These are phyloP conservation scores for Heliamphora pulchella DNA, from an alignment of 179 eudicot genomes.

Conservation along the genomic window DNA sequence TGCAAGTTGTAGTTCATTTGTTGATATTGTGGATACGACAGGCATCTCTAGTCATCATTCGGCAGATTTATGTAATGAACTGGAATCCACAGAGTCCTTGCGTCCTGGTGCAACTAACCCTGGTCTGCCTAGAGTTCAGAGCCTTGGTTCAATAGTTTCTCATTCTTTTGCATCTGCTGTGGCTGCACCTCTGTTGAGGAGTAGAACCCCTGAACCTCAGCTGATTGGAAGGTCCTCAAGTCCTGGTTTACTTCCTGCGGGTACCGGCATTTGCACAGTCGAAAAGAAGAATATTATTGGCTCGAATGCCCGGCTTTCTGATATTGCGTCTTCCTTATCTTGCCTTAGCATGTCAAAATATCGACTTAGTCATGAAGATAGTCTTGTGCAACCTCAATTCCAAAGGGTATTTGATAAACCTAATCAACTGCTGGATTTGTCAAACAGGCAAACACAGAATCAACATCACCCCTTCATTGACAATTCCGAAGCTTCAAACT, in stretches of 20 bases:
- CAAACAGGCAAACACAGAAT: constrained; percentile 17
- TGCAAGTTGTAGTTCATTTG: constrained; percentile 24
- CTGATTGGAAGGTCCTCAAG: constrained; percentile 25
- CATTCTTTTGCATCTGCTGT: constrained; percentile 25
- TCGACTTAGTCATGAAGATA: constrained; percentile 21
- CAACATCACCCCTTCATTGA: constrained; percentile 24
- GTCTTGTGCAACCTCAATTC: constrained; percentile 21
- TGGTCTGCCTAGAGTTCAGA: constrained; percentile 28
- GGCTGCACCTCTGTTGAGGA: constrained; percentile 26
- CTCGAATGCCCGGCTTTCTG: constrained; percentile 27
- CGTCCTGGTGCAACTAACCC: constrained; percentile 15
- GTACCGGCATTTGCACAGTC: constrained; percentile 13
- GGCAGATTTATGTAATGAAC: constrained; percentile 22
- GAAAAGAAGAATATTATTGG: constrained; percentile 18
- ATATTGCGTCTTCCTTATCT: constrained; percentile 38
- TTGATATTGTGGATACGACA: constrained; percentile 16
- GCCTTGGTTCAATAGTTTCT: constrained; percentile 25
- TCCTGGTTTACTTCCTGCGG: constrained; percentile 22
- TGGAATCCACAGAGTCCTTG: constrained; percentile 20
- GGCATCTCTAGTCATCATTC: constrained; percentile 21
- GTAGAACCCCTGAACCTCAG: constrained; percentile 33
- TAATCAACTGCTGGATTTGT: constrained; percentile 14
- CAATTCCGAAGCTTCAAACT: constrained; percentile 22
- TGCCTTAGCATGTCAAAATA: constrained; percentile 28
- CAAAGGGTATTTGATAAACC: constrained; percentile 19